A percentile compares a stretch with the other conserved stretches of the same genome.
These are phyloP conservation scores for Piper longum DNA, from an alignment of 164 flowering plant species.

Conservation along the genomic window DNA sequence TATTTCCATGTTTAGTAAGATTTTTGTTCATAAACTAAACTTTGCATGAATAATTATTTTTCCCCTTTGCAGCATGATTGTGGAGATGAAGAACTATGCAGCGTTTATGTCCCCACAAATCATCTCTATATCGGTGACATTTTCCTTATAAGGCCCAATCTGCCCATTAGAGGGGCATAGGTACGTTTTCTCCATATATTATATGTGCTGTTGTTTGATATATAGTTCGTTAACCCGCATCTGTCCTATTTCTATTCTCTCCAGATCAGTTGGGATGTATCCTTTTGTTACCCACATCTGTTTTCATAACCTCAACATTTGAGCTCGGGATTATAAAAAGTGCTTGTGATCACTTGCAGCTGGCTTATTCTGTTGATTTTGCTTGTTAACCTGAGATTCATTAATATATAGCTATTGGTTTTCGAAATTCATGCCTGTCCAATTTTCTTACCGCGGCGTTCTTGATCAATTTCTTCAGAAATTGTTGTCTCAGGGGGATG, in stretches of 20 bases:
- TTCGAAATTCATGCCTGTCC: neutral
- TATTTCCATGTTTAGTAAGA: no score
- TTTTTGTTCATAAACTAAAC: constrained; percentile 39
- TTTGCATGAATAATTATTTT: constrained; percentile 24
- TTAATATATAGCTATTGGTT: no score
- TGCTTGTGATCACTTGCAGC: no score
- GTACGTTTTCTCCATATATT: constrained; percentile 7
- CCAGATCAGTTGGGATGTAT: no score
- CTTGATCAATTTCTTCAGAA: constrained; percentile 15
- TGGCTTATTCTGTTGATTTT: no score
- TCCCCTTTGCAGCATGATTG: constrained; percentile 28
- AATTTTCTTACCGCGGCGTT: neutral
- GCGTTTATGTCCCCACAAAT: constrained; percentile 56
- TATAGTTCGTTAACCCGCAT: no score
- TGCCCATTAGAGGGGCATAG: constrained; percentile 47
- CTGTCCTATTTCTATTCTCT: no score
- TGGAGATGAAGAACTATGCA: constrained; percentile 6
- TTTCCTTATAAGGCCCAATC: constrained; percentile 40
- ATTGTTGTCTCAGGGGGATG: constrained; percentile 30
- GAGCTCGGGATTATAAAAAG: neutral
- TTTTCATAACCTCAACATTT: neutral
- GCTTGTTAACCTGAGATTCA: no score
- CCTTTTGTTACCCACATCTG: neutral
- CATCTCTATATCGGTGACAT: constrained; percentile 50
- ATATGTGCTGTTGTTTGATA: neutral